These are phyloP conservation scores for Casuarina equisetifolia DNA, from an alignment of 306 rosid species.

Conservation along the genomic window DNA sequence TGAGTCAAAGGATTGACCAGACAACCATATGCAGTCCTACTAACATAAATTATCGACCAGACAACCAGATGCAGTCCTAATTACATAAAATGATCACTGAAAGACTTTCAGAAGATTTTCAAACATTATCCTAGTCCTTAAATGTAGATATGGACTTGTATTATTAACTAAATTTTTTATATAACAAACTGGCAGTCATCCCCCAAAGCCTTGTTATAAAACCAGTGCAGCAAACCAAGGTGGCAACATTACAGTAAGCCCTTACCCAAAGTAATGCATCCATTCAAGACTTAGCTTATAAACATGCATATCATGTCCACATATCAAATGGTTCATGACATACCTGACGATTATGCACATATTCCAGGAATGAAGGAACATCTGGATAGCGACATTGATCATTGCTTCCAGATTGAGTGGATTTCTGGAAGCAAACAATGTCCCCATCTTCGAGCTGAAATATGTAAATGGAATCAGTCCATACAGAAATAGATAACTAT, in stretches of 20 bases:
- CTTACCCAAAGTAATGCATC: background rate
- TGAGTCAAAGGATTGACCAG: background rate
- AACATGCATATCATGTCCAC: conserved; percentile 1
- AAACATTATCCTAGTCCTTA: background rate
- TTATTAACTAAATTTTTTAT: background rate
- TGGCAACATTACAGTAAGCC: background rate
- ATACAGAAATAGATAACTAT: background rate
- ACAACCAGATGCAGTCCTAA: background rate
- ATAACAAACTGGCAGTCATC: background rate
- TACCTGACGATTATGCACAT: conserved; percentile 56
- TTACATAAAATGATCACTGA: background rate
- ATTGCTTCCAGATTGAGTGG: conserved; percentile 36
- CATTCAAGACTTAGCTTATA: background rate
- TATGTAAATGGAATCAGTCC: background rate
- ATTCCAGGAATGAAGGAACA: conserved; percentile 57
- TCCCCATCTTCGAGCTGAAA: conserved; percentile 59
- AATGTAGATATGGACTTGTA: background rate
- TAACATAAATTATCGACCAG: background rate
- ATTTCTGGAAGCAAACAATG: conserved; percentile 56
- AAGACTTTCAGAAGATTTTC: background rate
- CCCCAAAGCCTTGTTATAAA: background rate
- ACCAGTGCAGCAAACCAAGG: background rate
- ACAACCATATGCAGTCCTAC: background rate
- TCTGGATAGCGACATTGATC: conserved; percentile 46
- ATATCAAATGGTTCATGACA: background rate